Evolutionary conservation across 176 grass and related monocot genomes (phyloP), one percentile per base, ranked within the genome.

Genomic region (Pontederia paniculata): DNA sequence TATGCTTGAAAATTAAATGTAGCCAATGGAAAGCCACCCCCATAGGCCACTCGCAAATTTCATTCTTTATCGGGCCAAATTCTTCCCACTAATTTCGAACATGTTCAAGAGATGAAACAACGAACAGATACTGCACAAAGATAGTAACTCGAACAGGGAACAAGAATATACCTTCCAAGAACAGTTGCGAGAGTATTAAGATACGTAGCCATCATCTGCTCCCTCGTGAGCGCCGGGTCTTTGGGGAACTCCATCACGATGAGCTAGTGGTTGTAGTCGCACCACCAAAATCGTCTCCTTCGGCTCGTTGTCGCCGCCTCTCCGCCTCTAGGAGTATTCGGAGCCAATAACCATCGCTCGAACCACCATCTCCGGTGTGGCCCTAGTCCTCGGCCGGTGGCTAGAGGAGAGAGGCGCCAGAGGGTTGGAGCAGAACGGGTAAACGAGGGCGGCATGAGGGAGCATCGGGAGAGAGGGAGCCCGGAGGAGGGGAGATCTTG

Each of bases 191-290:
- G 84, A 45, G 89, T 94, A 72, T 84, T 72, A 48, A 94, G 89
- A 76, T 94, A 94, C 46, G 89, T 94, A 1, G 88, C 89, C 49
- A 94, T 94, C 89, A 88, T 94, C 77, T 94, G 80, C 73, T 94
- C 89, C 54, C 89, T 75, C 1, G 84, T 94, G 16, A 83, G 88
- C 1, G 80, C 88, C 16, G 89, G 89, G 59, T 94, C 89, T 77
- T 94, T 88, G 49, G 89, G 89, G 58, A 94, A 94, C 74, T 94
- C 89, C 89, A 94, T 94, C 17, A 94, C 84, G 70, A 94, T 88
- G 17, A 94, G 65, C 89, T 83, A 88, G 77, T 94, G 89, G 77
- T 88, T 94, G 83, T 94, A 88, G 54, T 94, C 89, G 71, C 89
- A 94, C 10, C 89, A 62, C 17, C 45, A 31, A n/a, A n/a, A n/a